phyloP scores from a whole-genome alignment of 2,329 filamentous ascomycete species.

The Hymenoscyphus linearis region DNA sequence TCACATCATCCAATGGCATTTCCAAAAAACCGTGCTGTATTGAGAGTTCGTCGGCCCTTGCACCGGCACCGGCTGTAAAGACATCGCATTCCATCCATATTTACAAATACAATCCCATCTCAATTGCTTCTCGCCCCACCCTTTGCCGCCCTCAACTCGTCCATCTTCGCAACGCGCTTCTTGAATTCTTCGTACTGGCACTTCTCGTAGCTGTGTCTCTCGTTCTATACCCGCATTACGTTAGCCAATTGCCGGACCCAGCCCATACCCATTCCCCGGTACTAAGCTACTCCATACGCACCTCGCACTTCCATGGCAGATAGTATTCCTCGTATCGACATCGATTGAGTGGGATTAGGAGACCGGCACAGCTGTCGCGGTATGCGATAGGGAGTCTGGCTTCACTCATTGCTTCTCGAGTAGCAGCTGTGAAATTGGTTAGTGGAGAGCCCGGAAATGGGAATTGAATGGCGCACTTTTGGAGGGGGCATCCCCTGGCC shows the following conservation, averaged over 20 bases:
- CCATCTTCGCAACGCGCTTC: conserved; percentile 97
- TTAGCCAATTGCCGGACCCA: not conserved
- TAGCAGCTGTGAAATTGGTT: conserved; percentile 53
- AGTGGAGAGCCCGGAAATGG: conserved; percentile 9
- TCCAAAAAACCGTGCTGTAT: not conserved
- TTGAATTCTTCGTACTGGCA: conserved; percentile 99
- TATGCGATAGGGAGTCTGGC: conserved; percentile 84
- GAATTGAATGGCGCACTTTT: conserved; percentile 19
- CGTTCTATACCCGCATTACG: conserved; percentile 54
- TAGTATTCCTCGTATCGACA: conserved; percentile 92
- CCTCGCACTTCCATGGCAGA: conserved; percentile 95
- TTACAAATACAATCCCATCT: conserved; percentile 19
- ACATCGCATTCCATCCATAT: conserved; percentile 13
- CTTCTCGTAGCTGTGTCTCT: conserved; percentile 97
- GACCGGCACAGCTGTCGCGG: conserved; percentile 90
- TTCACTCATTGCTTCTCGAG: conserved; percentile 89
- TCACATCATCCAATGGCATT: not conserved
- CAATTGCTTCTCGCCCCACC: conserved; percentile 81
- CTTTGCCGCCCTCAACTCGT: conserved; percentile 86
- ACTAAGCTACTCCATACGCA: conserved; percentile 41
- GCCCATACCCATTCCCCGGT: not conserved
- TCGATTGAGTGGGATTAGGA: conserved; percentile 91
- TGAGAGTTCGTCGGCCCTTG: not conserved
- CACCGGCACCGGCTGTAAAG: not conserved
- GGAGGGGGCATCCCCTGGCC: conserved; percentile 34